Evolutionary conservation across 768 basidiomycete species (phyloP), one percentile per base, ranked within the genome.

Genomic region (Myochromella boudieri): DNA sequence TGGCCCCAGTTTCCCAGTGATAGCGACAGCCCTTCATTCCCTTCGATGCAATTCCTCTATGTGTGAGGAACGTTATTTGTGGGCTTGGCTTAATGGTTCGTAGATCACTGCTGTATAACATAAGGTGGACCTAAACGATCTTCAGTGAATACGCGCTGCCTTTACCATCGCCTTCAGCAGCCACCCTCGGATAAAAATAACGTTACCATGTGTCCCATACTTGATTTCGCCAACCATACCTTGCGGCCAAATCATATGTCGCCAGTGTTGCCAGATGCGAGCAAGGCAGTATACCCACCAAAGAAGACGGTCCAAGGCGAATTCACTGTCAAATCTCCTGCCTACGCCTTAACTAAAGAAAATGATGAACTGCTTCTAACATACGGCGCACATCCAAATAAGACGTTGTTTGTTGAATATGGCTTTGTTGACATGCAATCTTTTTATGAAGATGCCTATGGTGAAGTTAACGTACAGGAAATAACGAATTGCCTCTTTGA

Each of bases 81-180:
- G 95, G 92, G 92, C 80, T 1, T 98, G 95, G 94, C 74, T 97
- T 8, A 95, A 85, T 59, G 91, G 94, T 89, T 54, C 48, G 74
- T 61, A 24, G 26, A 44, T 48, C 29, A 48, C 44, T 48, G 27
- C 39, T 53, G 20, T 40, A 42, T 37, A 31, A 37, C 20, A 4
- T 32, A 27, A 7, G 6, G 21, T n/a, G 22, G 15, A 46, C 54
- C 34, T 52, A 40, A 6, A 48, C 8, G 20, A 27, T 12, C 56
- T 10, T 26, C 31, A 93, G 92, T 97, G 47, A 98, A 98, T 63
- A 97, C 95, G 4, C 82, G 95, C 38, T 93, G 88, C 61, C 80
- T 97, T 17, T 93, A 81, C 63, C 80, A 82, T 60, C 83, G 78
- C 49, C 64, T 84, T 33, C 77, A 70, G 53, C 57, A 66, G 22